A percentile compares a stretch with the other conserved stretches of the same genome.
Evolutionary conservation across 768 basidiomycete species (phyloP).

Genomic region (Aureoboletus auriporus): DNA sequence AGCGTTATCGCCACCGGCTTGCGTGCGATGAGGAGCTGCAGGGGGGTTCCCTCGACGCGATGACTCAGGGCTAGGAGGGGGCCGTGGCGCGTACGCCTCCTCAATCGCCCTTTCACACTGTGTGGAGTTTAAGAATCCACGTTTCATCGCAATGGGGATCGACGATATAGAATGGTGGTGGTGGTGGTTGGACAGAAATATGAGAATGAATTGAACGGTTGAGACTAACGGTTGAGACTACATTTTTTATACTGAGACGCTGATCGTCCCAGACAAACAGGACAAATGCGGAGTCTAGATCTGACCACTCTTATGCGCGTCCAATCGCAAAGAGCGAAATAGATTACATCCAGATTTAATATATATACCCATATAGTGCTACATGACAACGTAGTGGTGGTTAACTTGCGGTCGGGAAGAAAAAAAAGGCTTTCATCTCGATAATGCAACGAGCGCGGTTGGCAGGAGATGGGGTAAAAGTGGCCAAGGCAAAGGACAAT

Average conservation of each 20-base stretch:
- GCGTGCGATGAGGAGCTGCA: not conserved
- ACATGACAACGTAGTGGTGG: constrained; percentile 11
- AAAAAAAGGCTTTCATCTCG: constrained; percentile 1
- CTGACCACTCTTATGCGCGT: not conserved
- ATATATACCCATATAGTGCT: constrained; percentile 11
- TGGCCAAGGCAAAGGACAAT: not conserved
- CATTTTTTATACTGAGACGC: not conserved
- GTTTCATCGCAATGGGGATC: constrained; percentile 21
- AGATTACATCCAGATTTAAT: constrained; percentile 17
- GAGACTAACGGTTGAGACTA: not conserved
- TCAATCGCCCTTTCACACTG: constrained; percentile 10
- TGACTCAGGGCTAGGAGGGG: not conserved
- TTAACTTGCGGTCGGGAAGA: not conserved
- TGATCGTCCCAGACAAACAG: not conserved
- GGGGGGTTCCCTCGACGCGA: not conserved
- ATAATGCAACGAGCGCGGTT: constrained; percentile 9
- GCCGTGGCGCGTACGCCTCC: not conserved
- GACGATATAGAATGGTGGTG: not conserved
- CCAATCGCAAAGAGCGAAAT: not conserved
- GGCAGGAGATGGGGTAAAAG: not conserved
- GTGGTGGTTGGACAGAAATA: not conserved
- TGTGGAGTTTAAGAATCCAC: constrained; percentile 15
- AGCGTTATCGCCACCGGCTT: not conserved
- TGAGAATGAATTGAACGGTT: not conserved
- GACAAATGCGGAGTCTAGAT: not conserved